Evolutionary conservation across 75 land plant species (phyloP), one percentile per base, ranked within the genome.

Genomic region (Isoetes taiwanensis): DNA sequence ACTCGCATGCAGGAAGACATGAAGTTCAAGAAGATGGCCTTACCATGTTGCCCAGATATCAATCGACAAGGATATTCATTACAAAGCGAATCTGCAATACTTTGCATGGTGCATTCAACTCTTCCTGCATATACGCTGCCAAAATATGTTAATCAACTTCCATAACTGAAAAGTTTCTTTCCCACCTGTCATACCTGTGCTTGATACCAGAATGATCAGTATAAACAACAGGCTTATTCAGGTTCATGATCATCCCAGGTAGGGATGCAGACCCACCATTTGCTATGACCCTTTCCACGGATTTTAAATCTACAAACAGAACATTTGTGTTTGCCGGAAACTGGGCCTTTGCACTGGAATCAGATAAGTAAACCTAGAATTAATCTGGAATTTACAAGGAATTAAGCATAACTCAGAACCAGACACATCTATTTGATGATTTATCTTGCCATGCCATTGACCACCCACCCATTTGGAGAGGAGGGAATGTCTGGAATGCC

Each of bases 241-340:
- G 33, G 70, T 93, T 93, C 39, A 93, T 66, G 30, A 93, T 84
- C 89, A 93, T 81, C 11, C 99, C 99, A 17, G 99, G 99, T 37
- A 93, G 78, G 54, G 86, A 75, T 1, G 41, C 71, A 14, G 58
- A 56, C 57, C 56, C 68, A 21, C 63, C 64, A 55, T 75, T 68
- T 8, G 96, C 77, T 52, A 76, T 95, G 58, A 93, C 72, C 48
- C 52, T 53, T 66, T 88, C 99, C 17, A 80, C 90, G 33, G 96
- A 75, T 41, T 64, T 43, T 53, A 93, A 59, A 76, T 93, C 99
- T 34, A 93, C 84, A 70, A 83, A 93, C 4, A 93, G 76, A 61
- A 93, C 91, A 64, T 93, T 93, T 39, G 99, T 88, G 60, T 93
- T 93, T 19, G 99, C 96, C 34, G 99, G 99, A 66, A 76, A 88